These are phyloP conservation scores for Corinectria fuckeliana DNA, from an alignment of 2,329 filamentous ascomycete species.

Conservation along the genomic window DNA sequence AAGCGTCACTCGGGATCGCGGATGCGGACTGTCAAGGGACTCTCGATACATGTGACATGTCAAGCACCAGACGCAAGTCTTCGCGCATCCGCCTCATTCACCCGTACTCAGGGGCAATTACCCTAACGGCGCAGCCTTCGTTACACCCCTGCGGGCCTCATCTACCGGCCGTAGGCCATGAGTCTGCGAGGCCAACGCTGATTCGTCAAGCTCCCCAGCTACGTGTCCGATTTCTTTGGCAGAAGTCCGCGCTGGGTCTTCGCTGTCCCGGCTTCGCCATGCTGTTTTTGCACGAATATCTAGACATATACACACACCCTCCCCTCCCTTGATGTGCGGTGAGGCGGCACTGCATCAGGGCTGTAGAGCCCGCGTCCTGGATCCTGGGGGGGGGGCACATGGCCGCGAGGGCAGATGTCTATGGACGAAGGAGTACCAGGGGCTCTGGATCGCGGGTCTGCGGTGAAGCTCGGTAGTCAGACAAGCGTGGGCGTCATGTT, in stretches of 20 bases:
- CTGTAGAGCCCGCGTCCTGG: constrained; percentile 7
- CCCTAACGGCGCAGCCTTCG: background rate
- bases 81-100: constrained; percentile 8
- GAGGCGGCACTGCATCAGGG: constrained; percentile 18
- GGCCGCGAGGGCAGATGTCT: constrained; percentile 24
- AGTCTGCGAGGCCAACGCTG: constrained; percentile 22
- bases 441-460: constrained; percentile 16
- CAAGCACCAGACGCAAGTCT: background rate
- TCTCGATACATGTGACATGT: background rate
- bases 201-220: constrained; percentile 24
- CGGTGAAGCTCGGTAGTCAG: constrained; percentile 20
- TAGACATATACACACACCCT: constrained; percentile 2
- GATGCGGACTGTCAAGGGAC: background rate
- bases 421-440: constrained; percentile 27
- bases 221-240: background rate
- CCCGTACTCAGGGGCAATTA: constrained; percentile 10
- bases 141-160: constrained; percentile 4
- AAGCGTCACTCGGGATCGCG: constrained; percentile 3
- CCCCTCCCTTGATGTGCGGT: constrained; percentile 1
- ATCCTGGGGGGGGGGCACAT: constrained; percentile 32
- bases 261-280: background rate
- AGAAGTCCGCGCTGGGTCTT: background rate
- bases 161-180: constrained; percentile 23
- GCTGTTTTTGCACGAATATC: background rate
- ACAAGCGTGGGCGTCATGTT: constrained; percentile 4